Percentiles rank a stretch among this genome's conserved stretches.
Conservation (phyloP, 805 yeast species). For the Candida pseudofarinosa region DNA sequence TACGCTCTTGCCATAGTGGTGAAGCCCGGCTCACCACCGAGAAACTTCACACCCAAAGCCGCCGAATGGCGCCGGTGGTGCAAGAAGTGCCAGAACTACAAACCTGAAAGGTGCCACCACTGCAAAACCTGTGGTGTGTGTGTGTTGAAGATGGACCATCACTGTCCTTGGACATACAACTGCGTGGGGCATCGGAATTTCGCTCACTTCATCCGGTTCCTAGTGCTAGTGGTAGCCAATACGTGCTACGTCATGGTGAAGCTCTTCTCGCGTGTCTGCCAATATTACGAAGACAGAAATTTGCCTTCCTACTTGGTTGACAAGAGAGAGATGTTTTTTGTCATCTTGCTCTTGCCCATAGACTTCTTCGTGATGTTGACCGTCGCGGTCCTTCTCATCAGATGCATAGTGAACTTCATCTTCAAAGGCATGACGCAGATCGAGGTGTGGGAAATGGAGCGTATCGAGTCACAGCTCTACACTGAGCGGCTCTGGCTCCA, state of each 20-base stretch:
- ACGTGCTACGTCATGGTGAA: slow-evolving; percentile 45
- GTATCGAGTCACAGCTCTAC: slow-evolving; percentile 64
- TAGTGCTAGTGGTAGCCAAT: slow-evolving; percentile 58
- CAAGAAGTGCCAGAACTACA: slow-evolving; percentile 62
- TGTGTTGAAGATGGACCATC: slow-evolving; percentile 90
- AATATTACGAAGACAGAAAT: slow-evolving; percentile 45
- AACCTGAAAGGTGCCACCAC: slow-evolving; percentile 85
- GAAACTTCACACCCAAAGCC: slow-evolving; percentile 35
- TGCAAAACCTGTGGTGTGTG: slow-evolving; percentile 75
- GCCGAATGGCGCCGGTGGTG: slow-evolving; percentile 69
- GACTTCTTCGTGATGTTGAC: slow-evolving; percentile 58
- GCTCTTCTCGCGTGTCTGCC: slow-evolving; percentile 34
- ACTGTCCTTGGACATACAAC: slow-evolving; percentile 88
- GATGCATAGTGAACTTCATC: slow-evolving; percentile 56
- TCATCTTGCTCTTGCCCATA: slow-evolving; percentile 51
- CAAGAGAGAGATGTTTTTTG: slow-evolving; percentile 49
- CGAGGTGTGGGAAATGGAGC: slow-evolving; percentile 88
- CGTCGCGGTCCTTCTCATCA: slow-evolving; percentile 52
- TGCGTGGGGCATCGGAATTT: slow-evolving; percentile 79
- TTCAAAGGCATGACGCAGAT: slow-evolving; percentile 79
- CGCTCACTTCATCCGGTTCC: slow-evolving; percentile 77
- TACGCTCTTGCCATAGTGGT: slow-evolving; percentile 64
- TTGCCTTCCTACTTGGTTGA: slow-evolving; percentile 55
- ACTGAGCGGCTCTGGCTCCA: slow-evolving; percentile 51
- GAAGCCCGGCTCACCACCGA: slow-evolving; percentile 68